Conservation (phyloP, 179 eudicot species). For the Camellia oleifera region DNA sequence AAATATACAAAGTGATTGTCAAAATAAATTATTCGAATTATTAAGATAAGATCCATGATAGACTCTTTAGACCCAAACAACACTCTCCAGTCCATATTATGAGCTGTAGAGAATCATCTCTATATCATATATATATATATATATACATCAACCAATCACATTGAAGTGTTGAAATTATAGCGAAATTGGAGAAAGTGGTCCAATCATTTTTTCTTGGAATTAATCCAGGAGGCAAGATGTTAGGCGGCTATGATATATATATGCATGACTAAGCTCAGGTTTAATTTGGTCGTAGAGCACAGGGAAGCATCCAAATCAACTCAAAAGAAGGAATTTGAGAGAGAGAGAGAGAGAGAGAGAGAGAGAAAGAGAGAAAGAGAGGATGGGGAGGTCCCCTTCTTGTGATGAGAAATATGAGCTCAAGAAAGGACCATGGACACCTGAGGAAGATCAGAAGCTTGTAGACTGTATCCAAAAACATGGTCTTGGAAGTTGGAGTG, state of each 20-base stretch:
- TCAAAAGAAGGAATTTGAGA: background rate
- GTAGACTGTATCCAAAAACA: constrained; percentile 25
- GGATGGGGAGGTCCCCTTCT: constrained; percentile 11
- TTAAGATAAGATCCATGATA: too few relatives aligned
- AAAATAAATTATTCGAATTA: too few relatives aligned
- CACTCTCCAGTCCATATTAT: too few relatives aligned
- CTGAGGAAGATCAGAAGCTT: constrained; percentile 36
- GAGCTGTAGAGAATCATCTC: too few relatives aligned
- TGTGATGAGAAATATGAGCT: constrained; percentile 6
- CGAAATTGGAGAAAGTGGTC: background rate
- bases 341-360: background rate
- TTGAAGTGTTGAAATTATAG: too few relatives aligned
- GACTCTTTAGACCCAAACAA: too few relatives aligned
- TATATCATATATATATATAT: too few relatives aligned
- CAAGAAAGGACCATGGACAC: constrained; percentile 29
- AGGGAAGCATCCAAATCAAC: background rate
- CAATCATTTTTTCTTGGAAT: background rate
- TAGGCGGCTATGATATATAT: background rate
- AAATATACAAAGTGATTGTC: too few relatives aligned
- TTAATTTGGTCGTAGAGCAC: background rate
- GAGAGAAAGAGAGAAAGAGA: background rate
- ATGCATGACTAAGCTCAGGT: background rate
- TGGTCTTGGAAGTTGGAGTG: constrained; percentile 43
- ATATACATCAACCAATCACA: too few relatives aligned
- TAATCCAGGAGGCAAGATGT: background rate